Percentiles rank a stretch among this genome's conserved stretches.
phyloP scores from a whole-genome alignment of 192 early-diverging fungal genomes.

The Dispira parvispora region DNA sequence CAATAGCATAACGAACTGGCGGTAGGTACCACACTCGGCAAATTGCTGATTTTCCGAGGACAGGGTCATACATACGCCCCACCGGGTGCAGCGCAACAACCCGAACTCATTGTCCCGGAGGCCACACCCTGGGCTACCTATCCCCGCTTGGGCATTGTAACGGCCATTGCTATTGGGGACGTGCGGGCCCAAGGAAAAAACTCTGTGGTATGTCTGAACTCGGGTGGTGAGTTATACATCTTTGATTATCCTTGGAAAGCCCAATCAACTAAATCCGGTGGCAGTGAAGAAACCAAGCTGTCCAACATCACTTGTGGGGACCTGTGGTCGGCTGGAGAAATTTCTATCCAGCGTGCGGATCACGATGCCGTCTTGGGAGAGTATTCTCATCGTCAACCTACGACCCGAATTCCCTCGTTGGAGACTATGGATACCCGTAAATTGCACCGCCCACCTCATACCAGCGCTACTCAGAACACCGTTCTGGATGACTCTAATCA shows the following conservation, averaged over 20 bases:
- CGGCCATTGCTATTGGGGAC: constrained; percentile 1
- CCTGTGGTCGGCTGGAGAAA: too few species aligned
- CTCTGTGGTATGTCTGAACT: background rate
- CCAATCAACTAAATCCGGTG: too few species aligned
- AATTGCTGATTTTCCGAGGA: constrained; percentile 5
- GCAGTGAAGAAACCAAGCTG: too few species aligned
- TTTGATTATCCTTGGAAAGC: constrained; percentile 7
- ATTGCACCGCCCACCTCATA: too few species aligned
- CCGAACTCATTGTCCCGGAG: background rate
- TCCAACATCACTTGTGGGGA: too few species aligned
- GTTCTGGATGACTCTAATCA: too few species aligned
- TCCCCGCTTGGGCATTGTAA: constrained; percentile 2
- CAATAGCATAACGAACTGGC: constrained; percentile 3
- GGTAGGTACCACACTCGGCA: constrained; percentile 4
- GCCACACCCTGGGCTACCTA: constrained; percentile 1
- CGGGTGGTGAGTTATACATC: constrained; percentile 8
- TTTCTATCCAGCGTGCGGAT: too few species aligned
- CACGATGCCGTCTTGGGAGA: too few species aligned
- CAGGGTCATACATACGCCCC: constrained; percentile 1
- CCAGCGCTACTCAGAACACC: too few species aligned
- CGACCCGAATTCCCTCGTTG: too few species aligned
- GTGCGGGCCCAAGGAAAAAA: constrained; percentile 4
- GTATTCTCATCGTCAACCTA: too few species aligned
- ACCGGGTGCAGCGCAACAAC: constrained; percentile 2
- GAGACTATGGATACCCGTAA: too few species aligned